Evolutionary conservation across 1,284 basidiomycete species (phyloP), one percentile per base, ranked within the genome.

Genomic region (Moniliophthora roreri): DNA sequence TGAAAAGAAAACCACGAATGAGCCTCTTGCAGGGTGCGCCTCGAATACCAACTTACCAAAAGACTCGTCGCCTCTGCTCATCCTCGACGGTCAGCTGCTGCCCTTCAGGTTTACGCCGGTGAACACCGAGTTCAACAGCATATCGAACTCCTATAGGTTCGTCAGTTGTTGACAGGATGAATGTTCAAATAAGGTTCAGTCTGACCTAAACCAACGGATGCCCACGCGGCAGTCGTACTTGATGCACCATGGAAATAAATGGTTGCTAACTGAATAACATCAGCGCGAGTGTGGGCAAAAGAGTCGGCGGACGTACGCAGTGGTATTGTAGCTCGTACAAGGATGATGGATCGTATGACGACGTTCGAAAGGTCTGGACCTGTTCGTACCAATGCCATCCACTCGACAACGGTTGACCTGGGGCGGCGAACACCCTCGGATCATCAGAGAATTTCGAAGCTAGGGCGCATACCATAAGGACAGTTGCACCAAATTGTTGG

Each of bases 321-420:
- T 46, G 26, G 26, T 46, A 64, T 51, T 77, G 74, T n/a, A 77
- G 47, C 37, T 78, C 74, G 44, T 69, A 72, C 18, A 76, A 53
- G 3, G 62, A 63, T 6, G 73, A 71, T 10, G 73, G 66, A 0
- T 56, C 53, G n/a, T 73, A 42, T 5, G 73, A 63, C 2, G 64
- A 63, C 26, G 60, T 67, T 51, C 63, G 67, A 18, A 70, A 60
- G 45, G 65, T 40, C 34, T 54, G 60, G 1, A 79, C 66, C 38
- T 76, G 73, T n/a, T 68, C 68, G 49, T 81, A 73, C 66, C 75
- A 82, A 40, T 72, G 72, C 79, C 79, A 81, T 4, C 81, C 81
- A 2, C 74, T 70, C 0, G 78, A 77, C 39, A 53, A 46, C 16
- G 20, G 11, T n/a, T 21, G 26, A 8, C 20, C n/a, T 7, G 26